These are phyloP conservation scores for Gossypium thurberi DNA, from an alignment of 345 rosid genomes.

Conservation along the genomic window DNA sequence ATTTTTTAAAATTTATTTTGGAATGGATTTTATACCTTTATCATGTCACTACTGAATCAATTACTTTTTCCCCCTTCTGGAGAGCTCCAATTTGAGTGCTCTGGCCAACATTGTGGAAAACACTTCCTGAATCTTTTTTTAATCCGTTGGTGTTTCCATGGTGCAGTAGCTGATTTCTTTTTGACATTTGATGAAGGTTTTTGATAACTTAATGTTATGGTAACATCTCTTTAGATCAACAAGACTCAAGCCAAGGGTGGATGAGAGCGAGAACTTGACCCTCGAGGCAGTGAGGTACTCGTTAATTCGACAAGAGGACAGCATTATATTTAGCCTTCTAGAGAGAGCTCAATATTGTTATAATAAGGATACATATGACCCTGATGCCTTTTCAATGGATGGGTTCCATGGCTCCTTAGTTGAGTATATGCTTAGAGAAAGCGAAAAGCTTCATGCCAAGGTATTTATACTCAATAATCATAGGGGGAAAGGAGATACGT, in stretches of 20 bases:
- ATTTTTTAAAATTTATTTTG: background rate
- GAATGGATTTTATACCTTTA: background rate
- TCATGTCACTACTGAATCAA: background rate
- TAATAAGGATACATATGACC: slow-evolving; percentile 82
- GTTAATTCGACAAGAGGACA: slow-evolving; percentile 85
- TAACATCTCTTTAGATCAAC: slow-evolving; percentile 33
- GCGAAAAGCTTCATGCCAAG: slow-evolving; percentile 83
- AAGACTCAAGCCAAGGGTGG: slow-evolving; percentile 47
- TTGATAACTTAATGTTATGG: background rate
- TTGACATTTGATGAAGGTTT: background rate
- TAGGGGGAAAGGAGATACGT: slow-evolving; percentile 9
- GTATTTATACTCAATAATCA: slow-evolving; percentile 30
- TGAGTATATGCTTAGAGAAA: slow-evolving; percentile 72
- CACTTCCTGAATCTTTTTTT: background rate
- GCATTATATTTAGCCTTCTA: slow-evolving; percentile 69
- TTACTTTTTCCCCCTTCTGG: background rate
- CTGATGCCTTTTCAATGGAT: slow-evolving; percentile 59
- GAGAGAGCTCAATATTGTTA: slow-evolving; percentile 83
- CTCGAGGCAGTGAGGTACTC: slow-evolving; percentile 69
- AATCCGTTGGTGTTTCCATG: background rate
- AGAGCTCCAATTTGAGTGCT: background rate
- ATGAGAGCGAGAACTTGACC: slow-evolving; percentile 65
- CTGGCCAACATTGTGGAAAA: background rate
- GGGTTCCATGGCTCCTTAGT: slow-evolving; percentile 82
- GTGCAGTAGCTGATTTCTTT: background rate